A percentile compares a stretch with the other conserved stretches of the same genome.
These are phyloP conservation scores for Apiospora malaysiana DNA, from an alignment of 2,329 filamentous ascomycete species.

Conservation along the genomic window DNA sequence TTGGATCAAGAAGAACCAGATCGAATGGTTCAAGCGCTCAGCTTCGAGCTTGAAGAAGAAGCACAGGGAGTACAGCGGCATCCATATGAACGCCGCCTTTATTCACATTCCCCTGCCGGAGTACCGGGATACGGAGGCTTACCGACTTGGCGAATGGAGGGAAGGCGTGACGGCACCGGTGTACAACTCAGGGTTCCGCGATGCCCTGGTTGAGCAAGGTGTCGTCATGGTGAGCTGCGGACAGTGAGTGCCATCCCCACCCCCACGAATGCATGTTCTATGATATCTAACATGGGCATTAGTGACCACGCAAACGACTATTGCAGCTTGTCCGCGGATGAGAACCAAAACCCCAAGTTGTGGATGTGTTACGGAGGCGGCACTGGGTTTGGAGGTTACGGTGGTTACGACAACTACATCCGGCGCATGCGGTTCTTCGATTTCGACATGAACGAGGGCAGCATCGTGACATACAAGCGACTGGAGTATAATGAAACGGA, in stretches of 20 bases:
- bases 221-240: conserved; percentile 89
- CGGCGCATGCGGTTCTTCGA: conserved; percentile 89
- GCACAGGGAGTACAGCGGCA: conserved; percentile 85
- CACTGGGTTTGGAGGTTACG: conserved; percentile 92
- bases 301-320: conserved; percentile 98
- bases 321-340: conserved; percentile 72
- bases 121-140: conserved; percentile 69
- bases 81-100: conserved; percentile 95
- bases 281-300: conserved; percentile 23
- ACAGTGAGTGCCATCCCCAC: conserved; percentile 65
- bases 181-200: conserved; percentile 92
- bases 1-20: conserved; percentile 94
- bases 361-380: conserved; percentile 99
- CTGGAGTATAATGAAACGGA: conserved; percentile 70
- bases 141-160: conserved; percentile 73
- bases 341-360: conserved; percentile 67
- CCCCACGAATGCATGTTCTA: too few species aligned
- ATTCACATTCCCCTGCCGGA: conserved; percentile 97
- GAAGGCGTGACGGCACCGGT: conserved; percentile 86
- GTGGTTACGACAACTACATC: conserved; percentile 84
- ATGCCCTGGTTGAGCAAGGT: conserved; percentile 85
- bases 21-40: conserved; percentile 89
- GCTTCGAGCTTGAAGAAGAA: conserved; percentile 75
- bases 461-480: conserved; percentile 91
- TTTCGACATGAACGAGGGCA: conserved; percentile 87